These are phyloP conservation scores for Acer campestre DNA, from an alignment of 345 rosid species.

Conservation along the genomic window DNA sequence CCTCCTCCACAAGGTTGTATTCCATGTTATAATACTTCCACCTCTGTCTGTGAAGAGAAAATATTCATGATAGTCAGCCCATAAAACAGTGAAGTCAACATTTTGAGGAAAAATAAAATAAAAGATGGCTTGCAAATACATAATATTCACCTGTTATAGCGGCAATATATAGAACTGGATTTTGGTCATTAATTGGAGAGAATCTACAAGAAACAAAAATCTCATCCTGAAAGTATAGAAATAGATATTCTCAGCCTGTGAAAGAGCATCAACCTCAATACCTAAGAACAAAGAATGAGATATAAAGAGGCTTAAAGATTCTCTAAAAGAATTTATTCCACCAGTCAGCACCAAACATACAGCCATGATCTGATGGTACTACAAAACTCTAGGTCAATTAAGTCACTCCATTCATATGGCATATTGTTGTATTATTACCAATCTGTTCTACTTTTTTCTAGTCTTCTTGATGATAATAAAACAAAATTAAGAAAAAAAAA, in stretches of 20 bases:
- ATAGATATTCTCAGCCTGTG: conserved; percentile 21
- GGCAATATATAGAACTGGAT: conserved; percentile 61
- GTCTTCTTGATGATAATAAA: not conserved
- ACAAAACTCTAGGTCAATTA: not conserved
- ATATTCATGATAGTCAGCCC: conserved; percentile 5
- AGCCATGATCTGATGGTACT: not conserved
- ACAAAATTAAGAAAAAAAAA: not conserved
- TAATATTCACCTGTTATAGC: conserved; percentile 68
- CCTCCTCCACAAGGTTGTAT: conserved; percentile 70
- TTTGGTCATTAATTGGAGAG: conserved; percentile 47
- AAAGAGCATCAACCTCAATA: conserved; percentile 12
- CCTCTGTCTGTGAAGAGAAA: conserved; percentile 51
- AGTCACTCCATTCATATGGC: not conserved
- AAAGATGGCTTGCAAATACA: not conserved
- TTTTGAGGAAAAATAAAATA: not conserved
- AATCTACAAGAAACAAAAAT: conserved; percentile 79
- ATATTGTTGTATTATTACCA: not conserved
- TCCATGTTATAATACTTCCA: conserved; percentile 71
- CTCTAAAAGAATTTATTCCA: not conserved
- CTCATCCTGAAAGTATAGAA: conserved; percentile 64
- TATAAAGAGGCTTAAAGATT: not conserved
- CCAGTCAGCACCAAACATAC: not conserved
- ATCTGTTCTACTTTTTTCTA: not conserved
- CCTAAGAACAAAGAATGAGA: not conserved
- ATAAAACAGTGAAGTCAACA: not conserved